Conservation (phyloP, 768 basidiomycete species). For the Cystofilobasidium macerans region DNA sequence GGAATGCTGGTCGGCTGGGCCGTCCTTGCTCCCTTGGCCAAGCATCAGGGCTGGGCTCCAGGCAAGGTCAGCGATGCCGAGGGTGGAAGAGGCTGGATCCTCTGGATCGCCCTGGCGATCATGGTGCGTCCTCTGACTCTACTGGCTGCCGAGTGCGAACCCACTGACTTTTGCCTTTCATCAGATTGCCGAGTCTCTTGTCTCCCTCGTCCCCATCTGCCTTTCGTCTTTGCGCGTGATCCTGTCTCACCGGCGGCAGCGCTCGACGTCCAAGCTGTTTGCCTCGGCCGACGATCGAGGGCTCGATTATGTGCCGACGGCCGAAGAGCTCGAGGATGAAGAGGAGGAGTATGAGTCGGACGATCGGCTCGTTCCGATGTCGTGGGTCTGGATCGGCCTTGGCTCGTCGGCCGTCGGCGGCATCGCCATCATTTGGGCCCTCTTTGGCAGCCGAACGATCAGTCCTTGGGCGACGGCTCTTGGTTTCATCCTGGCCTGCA, state of each 20-base stretch:
- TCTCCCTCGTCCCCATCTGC: conserved; percentile 69
- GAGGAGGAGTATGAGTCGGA: conserved; percentile 51
- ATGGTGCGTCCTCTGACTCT: conserved; percentile 49
- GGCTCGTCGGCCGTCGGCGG: conserved; percentile 53
- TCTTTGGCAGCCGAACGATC: conserved; percentile 85
- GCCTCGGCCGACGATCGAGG: conserved; percentile 26
- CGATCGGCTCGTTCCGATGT: conserved; percentile 65
- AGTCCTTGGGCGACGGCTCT: conserved; percentile 88
- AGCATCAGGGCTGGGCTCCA: conserved; percentile 77
- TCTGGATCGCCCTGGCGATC: conserved; percentile 90
- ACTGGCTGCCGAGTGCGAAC: too few species aligned
- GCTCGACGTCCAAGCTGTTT: conserved; percentile 29
- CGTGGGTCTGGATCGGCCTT: conserved; percentile 67
- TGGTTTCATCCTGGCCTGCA: conserved; percentile 67
- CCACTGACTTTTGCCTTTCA: too few species aligned
- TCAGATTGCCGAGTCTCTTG: conserved; percentile 65
- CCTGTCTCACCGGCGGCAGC: conserved; percentile 23
- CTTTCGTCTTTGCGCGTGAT: conserved; percentile 40
- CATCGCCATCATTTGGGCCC: conserved; percentile 67
- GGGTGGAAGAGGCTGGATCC: conserved; percentile 81
- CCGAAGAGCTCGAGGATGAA: conserved; percentile 33
- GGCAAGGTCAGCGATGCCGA: conserved; percentile 79
- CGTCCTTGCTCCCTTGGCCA: conserved; percentile 77
- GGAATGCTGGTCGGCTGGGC: conserved; percentile 98
- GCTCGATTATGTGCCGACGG: conserved; percentile 34